phyloP scores from a whole-genome alignment of 2,329 filamentous ascomycete species.

The Fusarium sp. region DNA sequence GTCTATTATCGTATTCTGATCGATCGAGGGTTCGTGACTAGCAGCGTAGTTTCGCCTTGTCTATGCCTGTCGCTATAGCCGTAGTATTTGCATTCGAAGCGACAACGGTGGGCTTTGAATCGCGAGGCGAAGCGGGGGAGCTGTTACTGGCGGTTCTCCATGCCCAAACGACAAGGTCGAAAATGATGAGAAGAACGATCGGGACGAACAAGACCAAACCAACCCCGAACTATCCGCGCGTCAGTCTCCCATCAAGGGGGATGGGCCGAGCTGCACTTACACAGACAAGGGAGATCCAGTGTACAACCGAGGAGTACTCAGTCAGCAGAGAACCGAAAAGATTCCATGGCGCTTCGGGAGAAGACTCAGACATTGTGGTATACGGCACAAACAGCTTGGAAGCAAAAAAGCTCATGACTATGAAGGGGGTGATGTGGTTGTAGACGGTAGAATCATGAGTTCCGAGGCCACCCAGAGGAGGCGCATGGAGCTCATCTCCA shows the following conservation, averaged over 20 bases:
- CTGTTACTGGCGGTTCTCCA: slow-evolving; percentile 54
- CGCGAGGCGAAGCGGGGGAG: slow-evolving; percentile 21
- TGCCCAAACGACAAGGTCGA: slow-evolving; percentile 62
- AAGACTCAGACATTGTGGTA: slow-evolving; percentile 41
- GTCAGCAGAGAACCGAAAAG: slow-evolving; percentile 41
- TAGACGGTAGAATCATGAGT: slow-evolving; percentile 36
- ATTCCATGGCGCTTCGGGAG: slow-evolving; percentile 39
- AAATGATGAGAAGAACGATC: slow-evolving; percentile 55
- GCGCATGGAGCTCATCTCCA: slow-evolving; percentile 21
- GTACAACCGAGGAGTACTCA: slow-evolving; percentile 47
- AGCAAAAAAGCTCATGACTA: slow-evolving; percentile 39
- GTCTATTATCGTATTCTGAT: slow-evolving; percentile 2
- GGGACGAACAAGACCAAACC: slow-evolving; percentile 58
- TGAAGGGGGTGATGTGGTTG: slow-evolving; percentile 34
- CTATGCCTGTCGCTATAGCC: slow-evolving; percentile 38
- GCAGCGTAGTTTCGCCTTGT: slow-evolving; percentile 33
- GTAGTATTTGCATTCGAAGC: slow-evolving; percentile 35
- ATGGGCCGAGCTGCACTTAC: slow-evolving; percentile 43
- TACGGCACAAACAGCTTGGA: slow-evolving; percentile 26
- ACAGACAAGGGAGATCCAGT: slow-evolving; percentile 51
- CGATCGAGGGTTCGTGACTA: slow-evolving; percentile 22
- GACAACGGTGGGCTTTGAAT: slow-evolving; percentile 24
- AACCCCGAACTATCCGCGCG: slow-evolving; percentile 50
- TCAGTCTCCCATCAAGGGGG: slow-evolving; percentile 26
- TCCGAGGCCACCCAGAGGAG: slow-evolving; percentile 33